Base-by-base conservation (phyloP, 1,284 basidiomycete genomes). In the Leccinum insigne region DNA sequence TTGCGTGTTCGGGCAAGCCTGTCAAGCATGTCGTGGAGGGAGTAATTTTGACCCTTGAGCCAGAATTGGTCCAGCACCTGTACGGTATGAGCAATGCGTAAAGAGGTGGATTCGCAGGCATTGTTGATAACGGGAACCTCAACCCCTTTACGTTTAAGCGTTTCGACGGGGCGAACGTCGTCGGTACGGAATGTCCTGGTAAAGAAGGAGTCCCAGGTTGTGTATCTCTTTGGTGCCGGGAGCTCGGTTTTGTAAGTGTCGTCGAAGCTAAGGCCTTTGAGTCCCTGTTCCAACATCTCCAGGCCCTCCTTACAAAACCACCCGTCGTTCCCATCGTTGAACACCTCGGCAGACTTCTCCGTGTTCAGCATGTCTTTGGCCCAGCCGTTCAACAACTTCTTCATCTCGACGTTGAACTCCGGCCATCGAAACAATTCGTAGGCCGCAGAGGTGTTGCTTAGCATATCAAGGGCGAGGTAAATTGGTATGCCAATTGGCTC, bases 1-100 rank as follows among this genome's bases (percentile, higher is more conserved):
- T 2, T n/a, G 57, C 32, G 18, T 58, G 18, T 4, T 35, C n/a
- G 13, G 13, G 6, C 4, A 38, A 64, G 18, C 11, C 60, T 64
- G 47, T 75, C 69, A 26, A 82, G 73, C 68, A 82, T 78, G 57
- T 80, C 72, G 32, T 63, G 66, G 42, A 81, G 71, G 4, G 80
- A 82, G 71, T 84, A 84, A 1, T 79, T 78, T 70, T 84, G 77
- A 5, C 73, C 77, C 68, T 85, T 85, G 73, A 83, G 70, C 81
- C 82, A 84, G 73, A 85, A 83, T 21, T 70, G 70, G 63, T 83
- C 81, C 5, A 76, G 63, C 9, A 70, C 70, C 26, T 80, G 57
- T 4, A 81, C 79, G 49, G 80, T 66, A 2, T 58, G 23, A 0
- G 72, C 73, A 18, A 79, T 76, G 64, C 78, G 77, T 71, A 83